phyloP scores from a whole-genome alignment of 1,139 yeast species.

The Suhomyces yuchorum region DNA sequence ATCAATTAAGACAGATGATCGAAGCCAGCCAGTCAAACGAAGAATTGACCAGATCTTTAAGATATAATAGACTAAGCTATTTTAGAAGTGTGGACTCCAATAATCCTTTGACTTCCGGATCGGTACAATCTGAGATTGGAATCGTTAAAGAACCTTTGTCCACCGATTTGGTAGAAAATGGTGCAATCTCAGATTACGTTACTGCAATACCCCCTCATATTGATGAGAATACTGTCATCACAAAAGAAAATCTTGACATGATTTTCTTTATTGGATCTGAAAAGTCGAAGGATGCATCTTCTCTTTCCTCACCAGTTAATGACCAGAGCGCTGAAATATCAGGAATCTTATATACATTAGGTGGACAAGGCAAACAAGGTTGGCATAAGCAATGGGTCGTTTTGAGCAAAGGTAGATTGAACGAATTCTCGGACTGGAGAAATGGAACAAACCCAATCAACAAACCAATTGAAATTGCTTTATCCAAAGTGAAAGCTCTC shows the following conservation, averaged over 20 bases:
- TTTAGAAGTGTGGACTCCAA: neutral
- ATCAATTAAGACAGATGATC: constrained; percentile 46
- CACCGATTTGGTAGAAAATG: neutral
- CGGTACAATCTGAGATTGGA: neutral
- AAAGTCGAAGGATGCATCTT: constrained; percentile 1
- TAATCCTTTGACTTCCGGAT: neutral
- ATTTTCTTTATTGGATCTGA: constrained; percentile 24
- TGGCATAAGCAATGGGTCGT: constrained; percentile 96
- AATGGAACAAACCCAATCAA: constrained; percentile 65
- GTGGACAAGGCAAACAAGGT: constrained; percentile 74
- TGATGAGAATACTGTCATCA: constrained; percentile 12
- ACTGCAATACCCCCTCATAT: neutral
- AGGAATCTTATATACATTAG: constrained; percentile 67
- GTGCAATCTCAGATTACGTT: neutral
- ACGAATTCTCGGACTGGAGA: constrained; percentile 83
- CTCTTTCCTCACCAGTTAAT: constrained; percentile 12
- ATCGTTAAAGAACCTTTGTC: constrained; percentile 3
- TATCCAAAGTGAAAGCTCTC: constrained; percentile 64
- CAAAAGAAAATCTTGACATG: constrained; percentile 36
- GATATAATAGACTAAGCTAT: constrained; percentile 31
- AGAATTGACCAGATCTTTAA: constrained; percentile 40
- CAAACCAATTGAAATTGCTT: constrained; percentile 71
- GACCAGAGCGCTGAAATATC: constrained; percentile 39
- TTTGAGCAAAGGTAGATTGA: constrained; percentile 62
- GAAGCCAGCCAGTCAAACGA: constrained; percentile 46